Conservation (phyloP, 306 rosid species). For the Comarum palustre region DNA sequence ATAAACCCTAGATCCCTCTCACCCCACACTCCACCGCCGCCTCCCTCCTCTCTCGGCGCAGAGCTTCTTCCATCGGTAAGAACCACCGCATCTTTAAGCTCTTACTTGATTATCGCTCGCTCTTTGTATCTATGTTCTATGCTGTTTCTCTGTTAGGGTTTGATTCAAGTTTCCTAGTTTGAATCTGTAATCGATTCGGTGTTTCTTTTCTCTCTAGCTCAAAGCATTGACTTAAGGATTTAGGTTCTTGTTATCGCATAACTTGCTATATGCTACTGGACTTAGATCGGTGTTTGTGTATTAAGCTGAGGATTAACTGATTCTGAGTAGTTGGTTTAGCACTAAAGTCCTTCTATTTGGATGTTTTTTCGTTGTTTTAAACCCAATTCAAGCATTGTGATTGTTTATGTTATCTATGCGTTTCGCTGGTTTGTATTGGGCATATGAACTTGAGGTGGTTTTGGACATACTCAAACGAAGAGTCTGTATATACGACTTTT, state of each 20-base stretch:
- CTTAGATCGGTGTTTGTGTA: neutral
- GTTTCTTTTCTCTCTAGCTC: too few species aligned
- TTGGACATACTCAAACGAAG: neutral
- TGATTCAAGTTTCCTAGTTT: neutral
- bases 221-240: neutral
- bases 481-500: neutral
- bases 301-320: neutral
- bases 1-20: constrained; percentile 3
- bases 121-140: neutral
- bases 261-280: neutral
- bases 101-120: neutral
- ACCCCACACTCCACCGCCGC: neutral
- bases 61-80: neutral
- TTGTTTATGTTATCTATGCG: too few species aligned
- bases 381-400: neutral
- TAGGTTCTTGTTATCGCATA: neutral
- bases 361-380: neutral
- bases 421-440: too few species aligned
- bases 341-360: neutral
- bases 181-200: neutral
- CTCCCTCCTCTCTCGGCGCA: neutral
- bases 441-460: neutral
- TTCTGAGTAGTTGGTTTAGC: neutral
- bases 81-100: neutral
- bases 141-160: neutral